Percentiles rank a stretch among this genome's conserved stretches.
Evolutionary conservation across 2,329 filamentous ascomycete genomes (phyloP).

Genomic region (Pseudocercospora cruenta): DNA sequence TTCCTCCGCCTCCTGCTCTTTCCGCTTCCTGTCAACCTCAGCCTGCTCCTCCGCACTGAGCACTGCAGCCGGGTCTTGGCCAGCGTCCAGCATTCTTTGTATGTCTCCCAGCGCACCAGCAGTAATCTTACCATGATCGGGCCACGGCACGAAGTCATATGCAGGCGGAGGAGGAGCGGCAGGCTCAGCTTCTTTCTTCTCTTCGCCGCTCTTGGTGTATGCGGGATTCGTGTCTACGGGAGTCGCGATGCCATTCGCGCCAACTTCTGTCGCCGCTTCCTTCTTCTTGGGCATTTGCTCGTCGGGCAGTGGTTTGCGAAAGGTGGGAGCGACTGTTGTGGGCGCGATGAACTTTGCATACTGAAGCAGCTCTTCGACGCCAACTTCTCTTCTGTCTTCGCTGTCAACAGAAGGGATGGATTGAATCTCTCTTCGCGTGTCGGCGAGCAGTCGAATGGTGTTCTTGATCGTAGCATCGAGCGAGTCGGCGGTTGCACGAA

Average conservation of each 20-base stretch:
- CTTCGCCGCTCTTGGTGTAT: constrained; percentile 15
- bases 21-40: constrained; percentile 39
- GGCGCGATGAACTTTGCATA: constrained; percentile 81
- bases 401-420: constrained; percentile 61
- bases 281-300: constrained; percentile 13
- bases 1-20: constrained; percentile 46
- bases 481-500: constrained; percentile 66
- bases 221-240: constrained; percentile 25
- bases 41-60: constrained; percentile 49
- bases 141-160: constrained; percentile 75
- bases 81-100: constrained; percentile 64
- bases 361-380: constrained; percentile 72
- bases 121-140: constrained; percentile 69
- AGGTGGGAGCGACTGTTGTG: constrained; percentile 73
- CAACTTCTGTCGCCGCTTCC: constrained; percentile 11
- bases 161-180: constrained; percentile 30
- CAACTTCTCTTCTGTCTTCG: constrained; percentile 52
- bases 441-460: constrained; percentile 70
- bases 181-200: constrained; percentile 27
- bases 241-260: constrained; percentile 39
- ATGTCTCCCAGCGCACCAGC: constrained; percentile 66
- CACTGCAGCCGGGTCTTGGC: constrained; percentile 60
- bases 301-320: constrained; percentile 34
- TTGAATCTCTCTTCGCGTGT: constrained; percentile 73
- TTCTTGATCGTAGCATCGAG: constrained; percentile 75